phyloP scores from a whole-genome alignment of 1,139 yeast genomes.

The Zygotorulaspora mrakii region DNA sequence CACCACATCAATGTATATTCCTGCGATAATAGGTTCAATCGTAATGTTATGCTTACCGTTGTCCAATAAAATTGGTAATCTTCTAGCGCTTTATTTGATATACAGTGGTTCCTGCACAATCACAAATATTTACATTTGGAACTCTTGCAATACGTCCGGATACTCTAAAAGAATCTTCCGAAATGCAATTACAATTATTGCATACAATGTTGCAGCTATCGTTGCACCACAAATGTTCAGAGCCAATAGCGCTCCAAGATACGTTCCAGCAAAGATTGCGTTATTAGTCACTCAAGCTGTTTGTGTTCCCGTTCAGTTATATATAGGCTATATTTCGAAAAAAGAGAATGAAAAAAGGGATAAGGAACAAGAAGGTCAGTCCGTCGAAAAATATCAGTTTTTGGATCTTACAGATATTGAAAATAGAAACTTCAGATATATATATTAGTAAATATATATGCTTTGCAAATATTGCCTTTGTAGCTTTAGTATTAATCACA shows the following conservation, averaged over 20 bases:
- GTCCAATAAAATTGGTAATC: constrained; percentile 36
- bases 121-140: constrained; percentile 38
- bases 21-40: constrained; percentile 42
- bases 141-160: constrained; percentile 57
- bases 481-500: neutral
- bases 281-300: constrained; percentile 44
- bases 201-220: constrained; percentile 64
- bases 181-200: constrained; percentile 57
- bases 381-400: constrained; percentile 43
- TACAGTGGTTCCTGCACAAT: constrained; percentile 44
- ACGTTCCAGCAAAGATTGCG: constrained; percentile 47
- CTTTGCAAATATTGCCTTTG: neutral
- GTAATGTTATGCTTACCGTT: constrained; percentile 45
- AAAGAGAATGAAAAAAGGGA: constrained; percentile 46
- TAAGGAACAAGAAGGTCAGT: constrained; percentile 31
- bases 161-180: constrained; percentile 62
- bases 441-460: constrained; percentile 20
- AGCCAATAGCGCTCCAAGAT: constrained; percentile 50
- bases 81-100: constrained; percentile 38
- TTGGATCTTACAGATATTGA: constrained; percentile 66
- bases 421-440: constrained; percentile 59
- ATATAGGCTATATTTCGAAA: constrained; percentile 39
- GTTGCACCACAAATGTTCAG: constrained; percentile 70
- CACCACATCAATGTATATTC: constrained; percentile 34
- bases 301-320: constrained; percentile 38